phyloP scores from a whole-genome alignment of 2,329 filamentous ascomycete species.

The Cladosporium sp. region DNA sequence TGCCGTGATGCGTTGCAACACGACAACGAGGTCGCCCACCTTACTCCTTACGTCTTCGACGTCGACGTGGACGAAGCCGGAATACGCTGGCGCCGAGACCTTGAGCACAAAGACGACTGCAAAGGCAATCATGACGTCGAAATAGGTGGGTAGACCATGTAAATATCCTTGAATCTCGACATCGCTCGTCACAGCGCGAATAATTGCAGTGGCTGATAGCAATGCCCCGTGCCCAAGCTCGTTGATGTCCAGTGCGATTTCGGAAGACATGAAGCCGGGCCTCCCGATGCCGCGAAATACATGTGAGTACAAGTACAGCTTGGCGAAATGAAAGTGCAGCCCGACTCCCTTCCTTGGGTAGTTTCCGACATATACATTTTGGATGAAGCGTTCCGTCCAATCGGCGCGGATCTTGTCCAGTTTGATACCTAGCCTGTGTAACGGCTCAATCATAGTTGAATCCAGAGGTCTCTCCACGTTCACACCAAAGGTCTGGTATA shows the following conservation, averaged over 20 bases:
- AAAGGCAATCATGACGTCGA: slow-evolving; percentile 31
- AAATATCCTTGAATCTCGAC: slow-evolving; percentile 27
- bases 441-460: slow-evolving; percentile 31
- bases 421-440: slow-evolving; percentile 26
- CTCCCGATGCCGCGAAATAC: slow-evolving; percentile 26
- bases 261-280: slow-evolving; percentile 24
- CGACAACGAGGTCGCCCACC: slow-evolving; percentile 23
- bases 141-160: slow-evolving; percentile 29
- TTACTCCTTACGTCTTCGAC: slow-evolving; percentile 24
- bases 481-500: slow-evolving; percentile 28
- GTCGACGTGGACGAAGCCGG: slow-evolving; percentile 24
- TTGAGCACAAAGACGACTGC: slow-evolving; percentile 32
- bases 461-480: slow-evolving; percentile 27
- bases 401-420: slow-evolving; percentile 26
- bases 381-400: slow-evolving; percentile 24
- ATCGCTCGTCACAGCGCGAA: slow-evolving; percentile 24
- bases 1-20: slow-evolving; percentile 25
- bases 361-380: slow-evolving; percentile 27
- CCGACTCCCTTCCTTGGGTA: slow-evolving; percentile 29
- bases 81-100: slow-evolving; percentile 27
- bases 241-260: slow-evolving; percentile 27
- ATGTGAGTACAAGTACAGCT: slow-evolving; percentile 27
- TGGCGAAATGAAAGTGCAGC: slow-evolving; percentile 29
- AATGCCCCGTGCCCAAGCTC: slow-evolving; percentile 28
- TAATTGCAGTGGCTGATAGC: slow-evolving; percentile 25